Base-by-base conservation (phyloP, 805 yeast genomes). In the Metschnikowia proteae region DNA sequence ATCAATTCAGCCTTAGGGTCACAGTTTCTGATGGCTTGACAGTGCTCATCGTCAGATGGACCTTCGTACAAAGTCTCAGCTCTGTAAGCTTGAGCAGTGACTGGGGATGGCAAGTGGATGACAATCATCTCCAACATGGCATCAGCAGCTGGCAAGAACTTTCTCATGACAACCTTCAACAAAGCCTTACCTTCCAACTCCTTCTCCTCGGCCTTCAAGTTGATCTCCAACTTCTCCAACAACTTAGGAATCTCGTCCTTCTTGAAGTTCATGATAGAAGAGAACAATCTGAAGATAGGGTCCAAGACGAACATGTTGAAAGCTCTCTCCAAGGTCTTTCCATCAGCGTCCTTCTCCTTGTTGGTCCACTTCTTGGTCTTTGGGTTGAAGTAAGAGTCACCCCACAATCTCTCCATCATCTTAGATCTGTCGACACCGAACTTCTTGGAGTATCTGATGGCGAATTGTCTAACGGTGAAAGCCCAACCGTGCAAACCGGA, bases 401-500 rank as follows among this genome's bases (percentile, higher is more conserved):
- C 99, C 99, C 99, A 92, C 76, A 92, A 84, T 82, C 97, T 87
- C 79, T 88, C 92, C 97, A 89, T 88, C 98, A 92, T 90, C 88
- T 94, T 92, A 57, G 72, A 61, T 75, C 88, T 84, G 88, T 92
- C 97, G 71, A 92, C 98, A 90, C 98, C 98, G 75, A 94, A 92
- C 81, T 92, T 94, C 90, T 91, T 90, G 75, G 97, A 83, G 85
- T 94, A 92, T 82, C 96, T 88, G 79, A 81, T 76, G 67, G 98
- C 97, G 66, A 92, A 92, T 83, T 92, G 98, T 79, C 99, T 89
- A 73, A 92, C 86, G 66, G 99, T 92, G 92, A 92, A 92, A 74
- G 97, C 98, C 99, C 99, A 92, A 79, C 99, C 99, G 85, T 92
- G 99, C 73, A 92, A 83, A 87, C 98, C 99, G 76, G 98, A 94